A percentile compares a stretch with the other conserved stretches of the same genome.
phyloP scores from a whole-genome alignment of 2,329 filamentous ascomycete species.

The Chaetothyriales sp. region DNA sequence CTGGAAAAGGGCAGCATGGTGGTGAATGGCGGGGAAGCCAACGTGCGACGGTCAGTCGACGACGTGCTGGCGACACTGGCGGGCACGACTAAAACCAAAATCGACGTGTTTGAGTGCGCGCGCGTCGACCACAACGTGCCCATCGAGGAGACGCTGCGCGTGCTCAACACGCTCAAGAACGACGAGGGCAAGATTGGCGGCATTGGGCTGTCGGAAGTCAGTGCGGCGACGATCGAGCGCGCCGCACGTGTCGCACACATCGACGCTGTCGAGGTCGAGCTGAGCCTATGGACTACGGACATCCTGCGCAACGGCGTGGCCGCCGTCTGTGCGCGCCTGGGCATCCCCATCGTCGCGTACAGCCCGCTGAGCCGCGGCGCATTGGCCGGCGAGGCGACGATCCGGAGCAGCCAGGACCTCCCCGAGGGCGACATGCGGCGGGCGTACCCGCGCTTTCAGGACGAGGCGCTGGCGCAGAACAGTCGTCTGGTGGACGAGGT shows the following conservation, averaged over 20 bases:
- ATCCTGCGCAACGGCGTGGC: constrained; percentile 46
- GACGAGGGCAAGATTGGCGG: constrained; percentile 31
- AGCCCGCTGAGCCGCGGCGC: constrained; percentile 47
- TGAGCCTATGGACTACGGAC: constrained; percentile 44
- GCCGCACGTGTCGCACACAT: constrained; percentile 36
- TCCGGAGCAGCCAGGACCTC: constrained; percentile 34
- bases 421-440: constrained; percentile 34
- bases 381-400: constrained; percentile 31
- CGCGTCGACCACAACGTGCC: constrained; percentile 41
- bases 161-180: constrained; percentile 27
- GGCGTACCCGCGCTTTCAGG: constrained; percentile 36
- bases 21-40: constrained; percentile 41
- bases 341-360: constrained; percentile 47
- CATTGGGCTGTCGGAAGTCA: constrained; percentile 31
- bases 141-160: constrained; percentile 33
- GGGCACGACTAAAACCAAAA: constrained; percentile 31
- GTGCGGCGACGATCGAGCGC: constrained; percentile 32
- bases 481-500: constrained; percentile 35
- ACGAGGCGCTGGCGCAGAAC: constrained; percentile 38
- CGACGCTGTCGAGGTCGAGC: constrained; percentile 46
- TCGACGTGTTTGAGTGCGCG: constrained; percentile 49
- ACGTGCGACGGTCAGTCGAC: constrained; percentile 45
- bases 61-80: constrained; percentile 40
- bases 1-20: constrained; percentile 23
- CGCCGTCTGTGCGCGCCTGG: constrained; percentile 40